Base-by-base conservation (phyloP, 73 alveolate genomes). In the Paramecium bursaria region DNA sequence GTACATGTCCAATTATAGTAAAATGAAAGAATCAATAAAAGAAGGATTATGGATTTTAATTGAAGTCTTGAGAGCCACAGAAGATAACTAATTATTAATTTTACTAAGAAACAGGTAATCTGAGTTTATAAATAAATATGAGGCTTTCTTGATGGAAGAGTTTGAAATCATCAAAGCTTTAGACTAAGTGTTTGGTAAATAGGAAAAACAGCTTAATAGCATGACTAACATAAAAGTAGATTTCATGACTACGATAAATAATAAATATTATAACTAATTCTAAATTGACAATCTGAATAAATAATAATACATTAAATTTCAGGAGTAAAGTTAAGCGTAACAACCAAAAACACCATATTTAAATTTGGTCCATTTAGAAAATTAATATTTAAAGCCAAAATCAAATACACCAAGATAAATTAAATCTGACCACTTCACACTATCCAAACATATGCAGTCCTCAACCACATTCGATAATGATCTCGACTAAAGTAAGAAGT, bases 1-100 rank as follows among this genome's bases (percentile, higher is more conserved):
- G 44, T 67, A 67, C 44, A 1, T 35, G 1, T 67, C 82, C 0
- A 23, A 67, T 39, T 67, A 67, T 42, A 39, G 60, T 3, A 67
- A 67, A 67, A 67, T 67, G 82, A 33, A 33, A 21, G 82, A 67
- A 67, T 67, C 60, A 21, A 33, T 67, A 31, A 42, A 67, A 39
- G 33, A 39, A 67, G 54, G 60, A 2, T 35, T 25, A 67, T 67
- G 82, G 82, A 25, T 67, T 9, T 67, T 42, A 7, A 42, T 17
- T 67, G 82, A 67, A 67, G 13, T 67, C 15, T 67, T 67, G 11
- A 67, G 82, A 67, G 26, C 44, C 33, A 47, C 26, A 33, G 82
- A 67, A 25, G 82, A 67, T 19, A 42, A 67, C 44, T 42, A 67
- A 67, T 10, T 67, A 17, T 39, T 53, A 67, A 67, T 67, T 7